Conservation (phyloP, 163 green algal genomes). For the Volvox carteri region DNA sequence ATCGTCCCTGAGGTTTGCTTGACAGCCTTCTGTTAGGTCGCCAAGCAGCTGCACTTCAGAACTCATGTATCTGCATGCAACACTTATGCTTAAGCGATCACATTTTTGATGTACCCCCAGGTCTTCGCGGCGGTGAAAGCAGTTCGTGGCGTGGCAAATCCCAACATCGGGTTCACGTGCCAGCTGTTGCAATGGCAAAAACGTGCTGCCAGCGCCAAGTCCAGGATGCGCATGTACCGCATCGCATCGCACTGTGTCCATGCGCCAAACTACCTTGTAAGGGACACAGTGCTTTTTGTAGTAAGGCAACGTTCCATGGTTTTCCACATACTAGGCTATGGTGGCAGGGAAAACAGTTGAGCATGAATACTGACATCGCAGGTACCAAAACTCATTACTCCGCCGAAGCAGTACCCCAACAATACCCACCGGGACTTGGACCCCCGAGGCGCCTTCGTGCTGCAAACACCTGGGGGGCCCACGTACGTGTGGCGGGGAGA, state of each 20-base stretch:
- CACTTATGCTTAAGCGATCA: too few relatives aligned
- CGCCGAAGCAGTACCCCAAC: conserved; percentile 59
- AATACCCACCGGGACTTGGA: conserved; percentile 78
- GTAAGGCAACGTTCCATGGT: too few relatives aligned
- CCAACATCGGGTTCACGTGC: conserved; percentile 90
- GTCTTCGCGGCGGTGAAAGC: conserved; percentile 72
- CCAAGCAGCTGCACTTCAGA: too few relatives aligned
- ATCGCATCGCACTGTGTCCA: conserved; percentile 86
- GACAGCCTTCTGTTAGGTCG: too few relatives aligned
- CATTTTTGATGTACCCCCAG: too few relatives aligned
- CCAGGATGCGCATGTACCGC: conserved; percentile 76
- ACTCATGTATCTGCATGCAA: too few relatives aligned
- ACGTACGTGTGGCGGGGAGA: conserved; percentile 62
- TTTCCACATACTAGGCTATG: too few relatives aligned
- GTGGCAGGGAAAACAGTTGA: too few relatives aligned
- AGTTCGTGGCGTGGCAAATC: conserved; percentile 89
- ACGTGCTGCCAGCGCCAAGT: conserved; percentile 54
- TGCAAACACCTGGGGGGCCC: conserved; percentile 51
- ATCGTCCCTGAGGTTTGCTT: too few relatives aligned
- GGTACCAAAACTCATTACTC: conserved; percentile 76
- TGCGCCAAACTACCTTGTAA: conserved; percentile 79
- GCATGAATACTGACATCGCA: too few relatives aligned
- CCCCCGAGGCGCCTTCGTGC: conserved; percentile 83
- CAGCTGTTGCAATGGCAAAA: conserved; percentile 79
- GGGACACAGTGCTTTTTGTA: too few relatives aligned